Evolutionary conservation across 1,284 basidiomycete species (phyloP), one percentile per base, ranked within the genome.

Genomic region (Trichosporon ovoides): DNA sequence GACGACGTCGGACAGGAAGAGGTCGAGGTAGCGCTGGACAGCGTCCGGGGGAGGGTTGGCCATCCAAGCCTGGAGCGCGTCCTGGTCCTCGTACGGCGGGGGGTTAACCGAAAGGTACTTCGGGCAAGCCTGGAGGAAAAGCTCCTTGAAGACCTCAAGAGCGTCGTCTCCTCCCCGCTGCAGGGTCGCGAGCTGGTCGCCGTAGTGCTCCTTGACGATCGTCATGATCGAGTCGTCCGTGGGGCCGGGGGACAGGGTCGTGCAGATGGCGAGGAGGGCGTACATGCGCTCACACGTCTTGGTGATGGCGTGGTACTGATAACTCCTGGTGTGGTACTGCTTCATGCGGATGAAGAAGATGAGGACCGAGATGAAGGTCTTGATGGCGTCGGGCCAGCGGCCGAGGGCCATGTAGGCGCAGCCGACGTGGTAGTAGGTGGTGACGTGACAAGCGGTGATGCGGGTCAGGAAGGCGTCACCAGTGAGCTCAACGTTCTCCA

Each of bases 211-310:
- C 73, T 91, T 90, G 61, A 94, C 89, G 57, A 87, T 89, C 66
- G 89, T 89, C 76, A 91, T 86, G 70, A 97, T 92, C 71, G 91
- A 94, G 75, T 98, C 95, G 73, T 98, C 95, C 57, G 95, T 79
- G 53, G 92, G 83, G 57, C 85, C 87, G 35, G 95, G 94, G 20
- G 92, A 92, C 12, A 98, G 82, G 0, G 91, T 89, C 68, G 91
- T 89, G 79, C 91, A 94, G 64, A 98, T 87, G 9, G 93, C 91
- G 64, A 97, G 88, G 19, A 98, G 79, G 4, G 93, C 92, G 74
- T 98, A 96, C 94, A 98, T 98, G 53, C 95, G 82, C 76, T 98
- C 95, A 10, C 91, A 93, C 28, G 89, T 93, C 82, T 97, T 98
- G 81, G 88, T 93, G 78, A 98, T 96, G 88, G 95, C 92, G 70